phyloP scores from a whole-genome alignment of 208 protist genomes.

The Acanthamoeba castellanii region DNA sequence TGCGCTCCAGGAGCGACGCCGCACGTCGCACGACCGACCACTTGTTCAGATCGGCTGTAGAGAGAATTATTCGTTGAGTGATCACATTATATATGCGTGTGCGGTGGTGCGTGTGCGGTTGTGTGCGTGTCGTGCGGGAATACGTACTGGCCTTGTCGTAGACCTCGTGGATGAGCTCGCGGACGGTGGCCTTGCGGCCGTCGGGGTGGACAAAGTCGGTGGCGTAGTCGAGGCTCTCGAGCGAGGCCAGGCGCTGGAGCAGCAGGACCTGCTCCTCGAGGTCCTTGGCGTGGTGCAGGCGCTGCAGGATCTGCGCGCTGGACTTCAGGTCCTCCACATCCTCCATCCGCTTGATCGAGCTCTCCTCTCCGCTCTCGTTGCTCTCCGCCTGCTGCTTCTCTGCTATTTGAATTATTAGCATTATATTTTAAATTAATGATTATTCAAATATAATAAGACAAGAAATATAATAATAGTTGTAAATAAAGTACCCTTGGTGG shows the following conservation, averaged over 20 bases:
- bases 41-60: background rate
- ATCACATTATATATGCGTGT: background rate
- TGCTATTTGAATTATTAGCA: background rate
- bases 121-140: background rate
- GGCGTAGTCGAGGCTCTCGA: slow-evolving; percentile 18
- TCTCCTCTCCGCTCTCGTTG: background rate
- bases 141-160: slow-evolving; percentile 22
- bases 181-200: slow-evolving; percentile 32
- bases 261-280: slow-evolving; percentile 24
- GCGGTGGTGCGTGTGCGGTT: background rate
- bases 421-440: background rate
- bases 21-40: slow-evolving; percentile 30
- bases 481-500: background rate
- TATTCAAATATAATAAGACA: background rate
- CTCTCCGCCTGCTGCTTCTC: background rate
- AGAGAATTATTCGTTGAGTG: background rate
- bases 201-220: slow-evolving; percentile 35
- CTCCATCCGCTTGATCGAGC: slow-evolving; percentile 13
- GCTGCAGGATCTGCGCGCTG: background rate
- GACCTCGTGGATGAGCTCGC: slow-evolving; percentile 39
- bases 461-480: too few relatives aligned
- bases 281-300: slow-evolving; percentile 32
- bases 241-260: slow-evolving; percentile 12
- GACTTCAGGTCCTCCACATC: background rate
- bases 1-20: slow-evolving; percentile 10